Evolutionary conservation across 805 yeast species (phyloP), one percentile per base, ranked within the genome.

Genomic region (Sungouiozyma ichnusensis): DNA sequence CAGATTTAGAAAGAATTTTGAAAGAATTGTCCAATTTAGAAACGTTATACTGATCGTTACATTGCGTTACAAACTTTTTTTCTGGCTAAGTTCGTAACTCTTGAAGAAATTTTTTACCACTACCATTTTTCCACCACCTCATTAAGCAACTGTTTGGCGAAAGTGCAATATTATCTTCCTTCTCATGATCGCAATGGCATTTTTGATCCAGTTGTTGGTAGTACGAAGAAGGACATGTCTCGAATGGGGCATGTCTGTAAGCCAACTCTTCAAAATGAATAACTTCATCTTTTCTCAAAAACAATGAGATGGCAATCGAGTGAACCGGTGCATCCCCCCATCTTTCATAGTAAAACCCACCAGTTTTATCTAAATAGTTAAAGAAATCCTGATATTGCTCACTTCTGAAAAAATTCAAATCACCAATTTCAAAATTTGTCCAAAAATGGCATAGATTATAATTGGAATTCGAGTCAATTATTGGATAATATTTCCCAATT

Each of bases 321-420:
- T 86, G 95, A 14, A 86, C 85, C 0, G 96, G 95, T 0, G 95
- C 95, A 64, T 87, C 97, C 16, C 97, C 96, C 96, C 96, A 87
- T 45, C 95, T 66, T 62, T 86, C 95, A 44, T 82, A 81, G 60
- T 81, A 81, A 56, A 85, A 85, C 7, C 92, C 92, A 39, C 87
- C 90, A 14, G 74, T 67, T 33, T 67, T 50, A 58, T 84, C 86
- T 48, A 85, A 67, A 57, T 66, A 66, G 18, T 79, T 73, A 56
- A 84, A 85, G 58, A 69, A 83, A 41, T 67, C 69, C 35, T 64
- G 57, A 60, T 85, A 85, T 29, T 71, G 74, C 34, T 81, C 74
- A 33, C 79, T 68, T 57, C 88, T 69, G 68, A 79, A 84, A 59
- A 85, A 78, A 46, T 79, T 72, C 53, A 85, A 67, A 48, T 73